Conservation (phyloP, 257 asterid species). For the Solanum lignicaule region DNA sequence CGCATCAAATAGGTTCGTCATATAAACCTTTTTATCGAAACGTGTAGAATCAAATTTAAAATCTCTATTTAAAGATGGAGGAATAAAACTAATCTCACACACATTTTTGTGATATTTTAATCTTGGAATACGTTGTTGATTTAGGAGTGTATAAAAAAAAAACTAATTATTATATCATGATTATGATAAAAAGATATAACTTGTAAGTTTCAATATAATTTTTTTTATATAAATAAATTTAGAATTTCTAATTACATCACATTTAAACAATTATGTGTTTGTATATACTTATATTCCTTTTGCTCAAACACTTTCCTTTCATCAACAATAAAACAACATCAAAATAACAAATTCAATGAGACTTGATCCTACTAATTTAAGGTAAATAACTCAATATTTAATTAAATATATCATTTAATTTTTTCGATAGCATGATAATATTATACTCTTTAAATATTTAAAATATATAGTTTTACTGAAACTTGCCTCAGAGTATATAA, state of each 20-base stretch:
- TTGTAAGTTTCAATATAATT: background rate
- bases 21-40: too few species aligned
- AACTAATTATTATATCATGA: background rate
- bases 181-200: background rate
- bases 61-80: too few species aligned
- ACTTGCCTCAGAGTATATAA: background rate
- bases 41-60: too few species aligned
- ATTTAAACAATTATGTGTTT: background rate
- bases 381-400: background rate
- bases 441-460: too few species aligned
- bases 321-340: background rate
- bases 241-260: background rate
- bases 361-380: background rate
- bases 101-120: background rate
- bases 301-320: background rate
- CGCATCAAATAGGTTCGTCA: fast-evolving
- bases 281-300: background rate
- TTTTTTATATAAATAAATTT: background rate
- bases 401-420: too few species aligned
- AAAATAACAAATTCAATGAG: background rate
- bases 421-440: background rate
- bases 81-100: background rate
- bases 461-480: too few species aligned
- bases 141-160: background rate
- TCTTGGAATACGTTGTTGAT: background rate